Percentiles rank a stretch among this genome's conserved stretches.
phyloP scores from a whole-genome alignment of 2,329 filamentous ascomycete species.

The Neopestalotiopsis sp. region DNA sequence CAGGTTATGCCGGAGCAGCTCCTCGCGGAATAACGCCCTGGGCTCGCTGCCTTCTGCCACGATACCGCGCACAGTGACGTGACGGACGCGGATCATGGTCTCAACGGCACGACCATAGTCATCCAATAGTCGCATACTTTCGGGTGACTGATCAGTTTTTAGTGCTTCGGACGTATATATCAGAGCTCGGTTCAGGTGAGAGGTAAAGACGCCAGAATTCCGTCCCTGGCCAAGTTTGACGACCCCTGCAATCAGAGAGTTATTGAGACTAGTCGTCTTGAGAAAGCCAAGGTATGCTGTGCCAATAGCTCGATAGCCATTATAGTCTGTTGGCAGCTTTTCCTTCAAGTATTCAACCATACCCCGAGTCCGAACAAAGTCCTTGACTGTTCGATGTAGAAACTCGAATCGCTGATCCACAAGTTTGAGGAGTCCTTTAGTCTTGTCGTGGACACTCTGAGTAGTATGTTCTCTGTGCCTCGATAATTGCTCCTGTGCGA shows the following conservation, averaged over 20 bases:
- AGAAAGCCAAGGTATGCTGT: slow-evolving; percentile 5
- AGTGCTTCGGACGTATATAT: neutral
- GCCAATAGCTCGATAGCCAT: neutral
- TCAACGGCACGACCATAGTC: neutral
- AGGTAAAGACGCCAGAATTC: neutral
- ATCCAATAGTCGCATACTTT: neutral
- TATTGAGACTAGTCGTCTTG: neutral
- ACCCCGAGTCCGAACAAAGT: neutral
- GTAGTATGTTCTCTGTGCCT: neutral
- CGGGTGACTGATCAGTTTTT: neutral
- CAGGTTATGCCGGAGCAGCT: slow-evolving; percentile 5
- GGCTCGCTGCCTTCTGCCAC: neutral
- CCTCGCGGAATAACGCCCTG: neutral
- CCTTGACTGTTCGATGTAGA: slow-evolving; percentile 5
- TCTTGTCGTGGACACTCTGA: slow-evolving; percentile 1
- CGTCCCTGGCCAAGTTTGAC: neutral
- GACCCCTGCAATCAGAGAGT: neutral
- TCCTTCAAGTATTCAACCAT: slow-evolving; percentile 1
- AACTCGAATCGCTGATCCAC: slow-evolving; percentile 5
- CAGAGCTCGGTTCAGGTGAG: slow-evolving; percentile 8
- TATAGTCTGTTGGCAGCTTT: slow-evolving; percentile 2
- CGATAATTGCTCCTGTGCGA: neutral
- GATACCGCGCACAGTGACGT: neutral
- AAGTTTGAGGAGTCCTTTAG: neutral
- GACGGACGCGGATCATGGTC: neutral